phyloP scores from a whole-genome alignment of 192 early-diverging fungal species.

The Umbelopsis isabellina region DNA sequence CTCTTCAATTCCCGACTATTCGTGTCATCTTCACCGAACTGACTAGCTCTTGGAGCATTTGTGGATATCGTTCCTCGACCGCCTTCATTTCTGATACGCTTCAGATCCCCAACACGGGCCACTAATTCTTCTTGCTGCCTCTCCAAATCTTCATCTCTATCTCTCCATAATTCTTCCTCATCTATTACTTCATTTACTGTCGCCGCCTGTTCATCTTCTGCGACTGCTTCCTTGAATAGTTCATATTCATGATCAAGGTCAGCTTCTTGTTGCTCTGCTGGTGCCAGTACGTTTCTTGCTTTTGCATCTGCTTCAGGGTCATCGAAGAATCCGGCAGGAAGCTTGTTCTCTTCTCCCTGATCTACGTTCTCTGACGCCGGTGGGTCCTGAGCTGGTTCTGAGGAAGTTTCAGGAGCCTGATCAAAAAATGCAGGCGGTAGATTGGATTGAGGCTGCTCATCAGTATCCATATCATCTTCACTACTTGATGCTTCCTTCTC shows the following conservation, averaged over 20 bases:
- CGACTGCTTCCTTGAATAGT: slow-evolving; percentile 33
- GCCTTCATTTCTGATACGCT: slow-evolving; percentile 20
- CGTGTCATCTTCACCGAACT: slow-evolving; percentile 13
- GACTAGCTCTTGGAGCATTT: neutral
- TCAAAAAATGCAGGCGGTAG: slow-evolving; percentile 55
- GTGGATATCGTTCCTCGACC: neutral
- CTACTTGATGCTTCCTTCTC: slow-evolving; percentile 25
- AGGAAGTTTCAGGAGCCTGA: neutral
- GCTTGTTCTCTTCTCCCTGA: slow-evolving; percentile 20
- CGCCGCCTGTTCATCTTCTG: slow-evolving; percentile 23
- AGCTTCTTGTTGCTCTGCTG: slow-evolving; percentile 25
- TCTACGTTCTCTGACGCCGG: slow-evolving; percentile 9
- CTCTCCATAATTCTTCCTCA: slow-evolving; percentile 37
- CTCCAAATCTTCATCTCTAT: slow-evolving; percentile 35
- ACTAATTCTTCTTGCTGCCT: slow-evolving; percentile 36
- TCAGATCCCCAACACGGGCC: slow-evolving; percentile 31
- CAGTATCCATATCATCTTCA: slow-evolving; percentile 35
- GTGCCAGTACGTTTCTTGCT: slow-evolving; percentile 31
- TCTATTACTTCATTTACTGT: slow-evolving; percentile 37
- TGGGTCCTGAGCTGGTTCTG: neutral
- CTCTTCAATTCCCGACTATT: slow-evolving; percentile 24
- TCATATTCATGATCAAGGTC: slow-evolving; percentile 38
- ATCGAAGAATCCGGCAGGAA: slow-evolving; percentile 62
- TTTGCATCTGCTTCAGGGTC: slow-evolving; percentile 51
- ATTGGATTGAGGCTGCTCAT: slow-evolving; percentile 39